Conservation (phyloP, 768 basidiomycete genomes). For the Pisolithus marmoratus region DNA sequence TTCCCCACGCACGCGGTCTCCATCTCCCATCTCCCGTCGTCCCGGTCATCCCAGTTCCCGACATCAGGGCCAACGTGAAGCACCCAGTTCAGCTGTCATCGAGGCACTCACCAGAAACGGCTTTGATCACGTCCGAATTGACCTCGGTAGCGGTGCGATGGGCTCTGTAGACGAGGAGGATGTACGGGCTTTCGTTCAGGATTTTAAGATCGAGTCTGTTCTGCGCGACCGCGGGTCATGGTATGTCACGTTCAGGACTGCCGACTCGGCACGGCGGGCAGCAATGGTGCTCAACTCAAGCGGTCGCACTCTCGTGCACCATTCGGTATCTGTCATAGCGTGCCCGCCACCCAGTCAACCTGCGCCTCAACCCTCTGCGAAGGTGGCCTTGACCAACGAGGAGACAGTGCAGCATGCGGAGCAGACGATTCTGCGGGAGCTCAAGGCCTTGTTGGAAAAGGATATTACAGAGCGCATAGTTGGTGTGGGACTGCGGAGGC, state of each 20-base stretch:
- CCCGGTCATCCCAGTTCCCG: slow-evolving; percentile 30
- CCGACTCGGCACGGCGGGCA: slow-evolving; percentile 60
- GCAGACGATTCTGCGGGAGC: slow-evolving; percentile 51
- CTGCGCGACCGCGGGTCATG: slow-evolving; percentile 65
- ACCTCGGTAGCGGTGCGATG: slow-evolving; percentile 39
- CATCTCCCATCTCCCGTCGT: slow-evolving; percentile 37
- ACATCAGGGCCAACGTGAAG: slow-evolving; percentile 15
- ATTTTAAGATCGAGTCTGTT: slow-evolving; percentile 68
- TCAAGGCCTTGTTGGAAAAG: slow-evolving; percentile 51
- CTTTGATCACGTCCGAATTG: slow-evolving; percentile 60
- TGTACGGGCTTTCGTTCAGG: slow-evolving; percentile 61
- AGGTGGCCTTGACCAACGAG: slow-evolving; percentile 45
- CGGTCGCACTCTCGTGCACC: slow-evolving; percentile 51
- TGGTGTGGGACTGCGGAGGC: slow-evolving; percentile 42
- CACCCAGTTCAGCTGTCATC: slow-evolving; percentile 16
- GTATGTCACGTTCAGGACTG: slow-evolving; percentile 74
- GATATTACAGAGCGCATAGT: slow-evolving; percentile 63
- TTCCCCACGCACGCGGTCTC: slow-evolving; percentile 30
- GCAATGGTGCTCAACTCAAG: slow-evolving; percentile 53
- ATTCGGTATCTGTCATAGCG: slow-evolving; percentile 51
- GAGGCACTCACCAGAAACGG: slow-evolving; percentile 56
- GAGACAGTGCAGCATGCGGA: slow-evolving; percentile 53
- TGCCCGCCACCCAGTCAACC: slow-evolving; percentile 30
- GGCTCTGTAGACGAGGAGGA: slow-evolving; percentile 58
- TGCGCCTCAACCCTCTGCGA: slow-evolving; percentile 28